Evolutionary conservation across 2,329 filamentous ascomycete species (phyloP).

Genomic region (Hypoxylon sp.): DNA sequence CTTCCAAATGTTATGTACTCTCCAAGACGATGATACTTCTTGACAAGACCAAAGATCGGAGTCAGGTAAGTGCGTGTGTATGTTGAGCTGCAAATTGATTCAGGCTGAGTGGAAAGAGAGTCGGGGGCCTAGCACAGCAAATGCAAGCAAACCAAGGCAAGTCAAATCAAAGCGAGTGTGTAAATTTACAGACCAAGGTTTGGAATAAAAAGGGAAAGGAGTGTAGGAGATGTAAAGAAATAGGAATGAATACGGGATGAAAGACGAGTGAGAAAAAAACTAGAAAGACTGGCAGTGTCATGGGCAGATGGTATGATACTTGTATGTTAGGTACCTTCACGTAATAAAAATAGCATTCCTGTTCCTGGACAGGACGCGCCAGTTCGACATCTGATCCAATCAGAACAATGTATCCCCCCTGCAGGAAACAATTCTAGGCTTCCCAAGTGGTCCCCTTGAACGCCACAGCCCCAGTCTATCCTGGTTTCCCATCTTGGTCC

Average conservation of each 20-base stretch:
- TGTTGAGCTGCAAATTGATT: conserved; percentile 21
- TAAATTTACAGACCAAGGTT: too few relatives aligned
- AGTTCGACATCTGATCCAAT: conserved; percentile 15
- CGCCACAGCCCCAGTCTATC: conserved; percentile 28
- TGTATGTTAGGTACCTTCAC: conserved; percentile 34
- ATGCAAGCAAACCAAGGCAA: conserved; percentile 18
- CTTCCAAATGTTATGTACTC: too few relatives aligned
- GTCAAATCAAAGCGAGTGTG: conserved; percentile 7
- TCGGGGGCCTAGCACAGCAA: conserved; percentile 17
- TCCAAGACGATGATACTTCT: too few relatives aligned
- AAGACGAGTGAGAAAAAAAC: conserved; percentile 14
- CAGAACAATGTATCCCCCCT: conserved; percentile 10
- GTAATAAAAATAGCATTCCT: conserved; percentile 34
- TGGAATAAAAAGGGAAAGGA: conserved; percentile 27
- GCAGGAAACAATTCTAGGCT: conserved; percentile 10
- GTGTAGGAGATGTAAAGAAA: conserved; percentile 18
- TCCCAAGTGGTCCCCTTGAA: conserved; percentile 10
- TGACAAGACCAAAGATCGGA: not conserved
- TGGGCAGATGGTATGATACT: conserved; percentile 33
- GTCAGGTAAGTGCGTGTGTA: conserved; percentile 14
- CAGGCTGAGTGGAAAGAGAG: conserved; percentile 19
- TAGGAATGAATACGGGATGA: conserved; percentile 27
- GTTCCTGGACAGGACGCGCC: conserved; percentile 23
- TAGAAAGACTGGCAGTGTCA: conserved; percentile 14
- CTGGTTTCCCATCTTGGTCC: conserved; percentile 34